Evolutionary conservation across 1,284 basidiomycete species (phyloP).

Genomic region (Tilletia indica): DNA sequence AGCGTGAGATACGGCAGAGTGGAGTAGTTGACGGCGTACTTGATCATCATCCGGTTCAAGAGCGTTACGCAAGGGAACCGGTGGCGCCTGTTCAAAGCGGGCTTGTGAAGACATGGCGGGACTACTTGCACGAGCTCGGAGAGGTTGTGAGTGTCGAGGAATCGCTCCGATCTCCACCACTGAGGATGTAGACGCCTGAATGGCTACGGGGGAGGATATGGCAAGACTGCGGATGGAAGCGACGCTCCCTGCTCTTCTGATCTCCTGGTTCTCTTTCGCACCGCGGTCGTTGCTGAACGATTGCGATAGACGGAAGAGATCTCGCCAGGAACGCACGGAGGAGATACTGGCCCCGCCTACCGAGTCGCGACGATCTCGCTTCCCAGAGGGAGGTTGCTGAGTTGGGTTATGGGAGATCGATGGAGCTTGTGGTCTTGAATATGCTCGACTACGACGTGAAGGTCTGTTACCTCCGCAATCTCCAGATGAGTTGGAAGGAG

Average conservation of each 20-base stretch:
- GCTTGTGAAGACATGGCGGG: background rate
- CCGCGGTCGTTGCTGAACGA: background rate
- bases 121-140: background rate
- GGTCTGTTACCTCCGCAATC: background rate
- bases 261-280: background rate
- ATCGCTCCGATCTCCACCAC: background rate
- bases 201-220: conserved; percentile 1
- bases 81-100: background rate
- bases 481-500: conserved; percentile 9
- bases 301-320: background rate
- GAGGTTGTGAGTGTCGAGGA: background rate
- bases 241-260: background rate
- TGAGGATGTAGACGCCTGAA: background rate
- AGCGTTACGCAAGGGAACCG: background rate
- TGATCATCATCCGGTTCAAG: background rate
- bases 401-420: background rate
- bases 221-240: background rate
- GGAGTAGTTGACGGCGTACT: background rate
- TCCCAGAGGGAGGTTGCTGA: background rate
- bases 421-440: background rate
- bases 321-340: background rate
- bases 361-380: background rate
- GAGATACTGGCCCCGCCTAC: conserved; percentile 2
- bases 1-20: background rate
- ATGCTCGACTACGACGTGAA: background rate